A percentile compares a stretch with the other conserved stretches of the same genome.
phyloP scores from a whole-genome alignment of 2,329 filamentous ascomycete species.

The Penicillium sp. region DNA sequence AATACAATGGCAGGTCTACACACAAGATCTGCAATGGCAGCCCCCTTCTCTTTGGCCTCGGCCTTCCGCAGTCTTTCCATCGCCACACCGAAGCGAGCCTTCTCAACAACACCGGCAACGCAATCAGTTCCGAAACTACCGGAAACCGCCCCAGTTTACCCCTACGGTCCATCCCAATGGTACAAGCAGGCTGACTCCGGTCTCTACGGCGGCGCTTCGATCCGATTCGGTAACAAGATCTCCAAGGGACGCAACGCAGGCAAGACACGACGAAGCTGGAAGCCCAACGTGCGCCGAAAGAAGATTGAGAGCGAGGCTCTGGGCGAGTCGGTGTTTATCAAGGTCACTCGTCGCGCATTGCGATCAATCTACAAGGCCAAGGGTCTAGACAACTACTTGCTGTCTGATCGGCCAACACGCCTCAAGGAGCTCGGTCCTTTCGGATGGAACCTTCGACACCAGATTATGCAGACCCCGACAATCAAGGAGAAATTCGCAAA shows the following conservation, averaged over 20 bases:
- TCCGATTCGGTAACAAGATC: conserved; percentile 52
- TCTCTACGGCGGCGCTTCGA: conserved; percentile 47
- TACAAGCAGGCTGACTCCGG: conserved; percentile 50
- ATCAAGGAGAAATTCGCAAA: conserved; percentile 65
- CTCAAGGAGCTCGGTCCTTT: conserved; percentile 84
- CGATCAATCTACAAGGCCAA: conserved; percentile 74
- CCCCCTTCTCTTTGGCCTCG: conserved; percentile 36
- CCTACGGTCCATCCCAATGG: conserved; percentile 43
- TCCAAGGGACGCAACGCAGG: conserved; percentile 49
- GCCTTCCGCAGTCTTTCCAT: conserved; percentile 42
- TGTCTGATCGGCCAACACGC: conserved; percentile 73
- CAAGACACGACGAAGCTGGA: conserved; percentile 50
- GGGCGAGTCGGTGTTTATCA: conserved; percentile 43
- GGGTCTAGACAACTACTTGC: conserved; percentile 85
- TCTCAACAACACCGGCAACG: conserved; percentile 37
- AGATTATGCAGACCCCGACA: conserved; percentile 73
- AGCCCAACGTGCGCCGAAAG: conserved; percentile 50
- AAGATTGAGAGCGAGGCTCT: conserved; percentile 47
- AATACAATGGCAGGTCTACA: conserved; percentile 33
- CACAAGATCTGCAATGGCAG: conserved; percentile 30
- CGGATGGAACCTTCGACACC: conserved; percentile 88
- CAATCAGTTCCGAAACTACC: conserved; percentile 36
- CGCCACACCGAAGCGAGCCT: conserved; percentile 36
- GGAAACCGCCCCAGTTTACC: conserved; percentile 46
- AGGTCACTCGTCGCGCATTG: conserved; percentile 46